Conservation (phyloP, 2,329 filamentous ascomycete species). For the Rutstroemia sp. region DNA sequence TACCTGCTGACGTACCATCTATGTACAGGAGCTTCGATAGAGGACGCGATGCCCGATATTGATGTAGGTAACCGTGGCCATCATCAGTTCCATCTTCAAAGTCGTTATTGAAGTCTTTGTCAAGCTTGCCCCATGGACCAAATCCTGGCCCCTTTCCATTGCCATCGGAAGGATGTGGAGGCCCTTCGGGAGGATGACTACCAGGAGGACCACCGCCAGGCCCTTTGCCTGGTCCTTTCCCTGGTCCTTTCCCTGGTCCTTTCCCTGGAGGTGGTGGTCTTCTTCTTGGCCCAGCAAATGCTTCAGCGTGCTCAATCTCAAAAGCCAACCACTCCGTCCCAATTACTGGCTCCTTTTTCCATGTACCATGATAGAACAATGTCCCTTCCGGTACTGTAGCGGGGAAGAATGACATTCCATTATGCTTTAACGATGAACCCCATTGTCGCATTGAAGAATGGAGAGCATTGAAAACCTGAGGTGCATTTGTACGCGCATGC, state of each 20-base stretch:
- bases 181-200: not conserved
- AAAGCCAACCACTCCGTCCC: conserved; percentile 68
- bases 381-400: conserved; percentile 57
- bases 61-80: conserved; percentile 55
- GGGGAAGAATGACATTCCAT: conserved; percentile 66
- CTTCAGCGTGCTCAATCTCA: conserved; percentile 65
- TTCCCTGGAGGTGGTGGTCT: not conserved
- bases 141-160: too few species aligned
- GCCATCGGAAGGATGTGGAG: not conserved
- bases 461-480: conserved; percentile 65
- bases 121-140: not conserved
- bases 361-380: conserved; percentile 59
- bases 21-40: conserved; percentile 56
- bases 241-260: not conserved
- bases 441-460: conserved; percentile 67
- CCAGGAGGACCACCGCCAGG: conserved; percentile 7
- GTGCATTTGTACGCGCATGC: conserved; percentile 39
- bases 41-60: conserved; percentile 50
- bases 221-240: too few species aligned
- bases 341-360: conserved; percentile 37
- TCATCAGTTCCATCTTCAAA: not conserved
- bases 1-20: conserved; percentile 64
- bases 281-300: conserved; percentile 43
- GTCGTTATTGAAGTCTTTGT: not conserved
- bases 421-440: conserved; percentile 66